These are phyloP conservation scores for Phialocephala subalpina DNA, from an alignment of 2,329 filamentous ascomycete species.

Conservation along the genomic window DNA sequence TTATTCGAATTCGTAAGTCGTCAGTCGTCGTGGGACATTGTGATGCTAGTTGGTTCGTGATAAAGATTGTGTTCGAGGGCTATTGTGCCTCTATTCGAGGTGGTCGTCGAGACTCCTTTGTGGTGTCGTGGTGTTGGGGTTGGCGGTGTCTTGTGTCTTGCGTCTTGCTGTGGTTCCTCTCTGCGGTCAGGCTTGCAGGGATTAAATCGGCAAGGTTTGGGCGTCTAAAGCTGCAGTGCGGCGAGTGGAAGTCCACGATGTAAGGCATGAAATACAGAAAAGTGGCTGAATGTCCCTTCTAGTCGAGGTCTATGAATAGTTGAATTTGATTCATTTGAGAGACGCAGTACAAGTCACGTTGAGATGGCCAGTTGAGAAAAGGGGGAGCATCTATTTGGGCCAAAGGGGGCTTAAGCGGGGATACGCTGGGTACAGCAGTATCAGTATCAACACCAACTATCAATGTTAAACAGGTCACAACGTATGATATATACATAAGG, in stretches of 20 bases:
- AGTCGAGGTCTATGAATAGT: background rate
- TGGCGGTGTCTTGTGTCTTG: background rate
- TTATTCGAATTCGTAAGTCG: background rate
- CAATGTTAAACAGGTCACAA: background rate
- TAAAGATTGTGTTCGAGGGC: background rate
- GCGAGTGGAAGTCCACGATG: background rate
- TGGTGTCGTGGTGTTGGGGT: background rate
- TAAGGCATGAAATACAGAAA: background rate
- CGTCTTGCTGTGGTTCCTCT: background rate
- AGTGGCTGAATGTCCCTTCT: background rate
- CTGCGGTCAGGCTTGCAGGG: background rate
- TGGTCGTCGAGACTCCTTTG: background rate
- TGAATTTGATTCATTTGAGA: background rate
- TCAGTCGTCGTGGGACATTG: slow-evolving; percentile 3
- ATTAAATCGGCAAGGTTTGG: background rate
- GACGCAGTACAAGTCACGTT: background rate
- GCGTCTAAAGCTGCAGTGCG: background rate
- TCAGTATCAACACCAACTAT: background rate
- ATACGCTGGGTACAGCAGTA: background rate
- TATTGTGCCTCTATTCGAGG: background rate
- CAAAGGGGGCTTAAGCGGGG: slow-evolving; percentile 4
- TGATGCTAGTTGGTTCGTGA: background rate
- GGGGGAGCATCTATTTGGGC: slow-evolving; percentile 9
- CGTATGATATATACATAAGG: background rate
- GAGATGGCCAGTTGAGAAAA: background rate